Conservation (phyloP, 495 filamentous ascomycete genomes). For the Staphylotrichum longicolle region DNA sequence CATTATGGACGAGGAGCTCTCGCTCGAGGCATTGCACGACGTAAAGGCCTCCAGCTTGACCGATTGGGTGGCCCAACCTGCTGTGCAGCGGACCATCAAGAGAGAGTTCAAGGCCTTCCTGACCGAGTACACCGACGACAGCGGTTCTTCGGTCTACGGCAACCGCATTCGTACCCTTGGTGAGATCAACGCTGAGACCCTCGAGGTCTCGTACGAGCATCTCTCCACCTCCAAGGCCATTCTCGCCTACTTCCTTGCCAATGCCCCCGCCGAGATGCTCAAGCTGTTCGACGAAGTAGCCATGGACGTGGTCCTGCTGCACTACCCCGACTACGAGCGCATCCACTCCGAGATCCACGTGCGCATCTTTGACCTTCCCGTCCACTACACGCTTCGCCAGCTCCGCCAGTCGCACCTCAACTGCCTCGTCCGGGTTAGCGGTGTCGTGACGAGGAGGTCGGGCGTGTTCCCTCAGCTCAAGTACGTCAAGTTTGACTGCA, state of each 20-base stretch:
- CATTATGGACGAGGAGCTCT: slow-evolving; percentile 91
- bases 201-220: slow-evolving; percentile 96
- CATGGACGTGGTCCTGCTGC: slow-evolving; percentile 88
- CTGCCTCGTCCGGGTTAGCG: slow-evolving; percentile 89
- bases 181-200: slow-evolving; percentile 91
- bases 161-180: slow-evolving; percentile 88
- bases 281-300: slow-evolving; percentile 97
- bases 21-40: slow-evolving; percentile 86
- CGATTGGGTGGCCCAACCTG: slow-evolving; percentile 89
- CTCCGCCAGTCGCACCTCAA: slow-evolving; percentile 95
- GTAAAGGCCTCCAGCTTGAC: slow-evolving; percentile 90
- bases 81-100: slow-evolving; percentile 89
- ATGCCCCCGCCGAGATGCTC: slow-evolving; percentile 87
- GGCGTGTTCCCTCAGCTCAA: slow-evolving; percentile 98
- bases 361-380: slow-evolving; percentile 89
- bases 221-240: slow-evolving; percentile 87
- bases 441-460: slow-evolving; percentile 93
- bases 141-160: slow-evolving; percentile 88
- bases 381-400: slow-evolving; percentile 95
- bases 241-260: slow-evolving; percentile 95
- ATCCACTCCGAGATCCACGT: slow-evolving; percentile 99
- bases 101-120: slow-evolving; percentile 97
- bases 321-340: slow-evolving; percentile 96
- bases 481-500: slow-evolving; percentile 95
- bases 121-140: slow-evolving; percentile 88